Evolutionary conservation across 371 early-diverging fungal species (phyloP).

Genomic region (Mortierella sp.): DNA sequence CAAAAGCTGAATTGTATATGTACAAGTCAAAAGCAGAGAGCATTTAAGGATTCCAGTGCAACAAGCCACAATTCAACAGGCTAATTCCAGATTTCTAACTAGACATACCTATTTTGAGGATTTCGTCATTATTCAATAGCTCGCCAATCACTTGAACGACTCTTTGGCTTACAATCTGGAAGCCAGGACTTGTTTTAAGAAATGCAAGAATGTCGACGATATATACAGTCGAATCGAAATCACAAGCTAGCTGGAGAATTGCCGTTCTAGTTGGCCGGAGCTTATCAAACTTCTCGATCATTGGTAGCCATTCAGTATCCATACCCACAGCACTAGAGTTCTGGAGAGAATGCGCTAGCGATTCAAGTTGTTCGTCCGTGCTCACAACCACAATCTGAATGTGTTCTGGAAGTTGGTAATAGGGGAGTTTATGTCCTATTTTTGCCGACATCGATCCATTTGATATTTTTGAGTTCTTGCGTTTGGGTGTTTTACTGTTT

Average conservation of each 20-base stretch:
- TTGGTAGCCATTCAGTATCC: slow-evolving; percentile 48
- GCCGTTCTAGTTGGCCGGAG: slow-evolving; percentile 23
- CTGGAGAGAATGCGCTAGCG: slow-evolving; percentile 5
- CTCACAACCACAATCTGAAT: slow-evolving; percentile 16
- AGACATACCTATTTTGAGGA: slow-evolving; percentile 29
- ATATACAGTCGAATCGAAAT: slow-evolving; percentile 26
- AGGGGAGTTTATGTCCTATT: not conserved
- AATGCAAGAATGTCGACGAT: slow-evolving; percentile 36
- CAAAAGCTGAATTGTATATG: slow-evolving; percentile 21
- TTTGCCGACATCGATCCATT: not conserved
- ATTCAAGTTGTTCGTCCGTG: slow-evolving; percentile 1
- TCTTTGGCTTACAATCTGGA: not conserved
- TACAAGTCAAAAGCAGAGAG: too few species aligned
- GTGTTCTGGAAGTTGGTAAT: slow-evolving; percentile 16
- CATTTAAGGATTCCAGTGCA: not conserved
- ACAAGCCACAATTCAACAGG: not conserved
- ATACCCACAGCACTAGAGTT: slow-evolving; percentile 22
- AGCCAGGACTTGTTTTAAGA: not conserved
- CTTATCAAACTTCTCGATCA: slow-evolving; percentile 12
- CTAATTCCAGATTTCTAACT: not conserved
- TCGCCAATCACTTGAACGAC: slow-evolving; percentile 20
- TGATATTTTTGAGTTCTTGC: not conserved
- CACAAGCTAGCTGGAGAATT: slow-evolving; percentile 32
- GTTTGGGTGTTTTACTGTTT: not conserved
- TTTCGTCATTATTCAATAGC: slow-evolving; percentile 7